Evolutionary conservation across 2,329 filamentous ascomycete species (phyloP), one percentile per base, ranked within the genome.

Genomic region (Calonectria naviculata): DNA sequence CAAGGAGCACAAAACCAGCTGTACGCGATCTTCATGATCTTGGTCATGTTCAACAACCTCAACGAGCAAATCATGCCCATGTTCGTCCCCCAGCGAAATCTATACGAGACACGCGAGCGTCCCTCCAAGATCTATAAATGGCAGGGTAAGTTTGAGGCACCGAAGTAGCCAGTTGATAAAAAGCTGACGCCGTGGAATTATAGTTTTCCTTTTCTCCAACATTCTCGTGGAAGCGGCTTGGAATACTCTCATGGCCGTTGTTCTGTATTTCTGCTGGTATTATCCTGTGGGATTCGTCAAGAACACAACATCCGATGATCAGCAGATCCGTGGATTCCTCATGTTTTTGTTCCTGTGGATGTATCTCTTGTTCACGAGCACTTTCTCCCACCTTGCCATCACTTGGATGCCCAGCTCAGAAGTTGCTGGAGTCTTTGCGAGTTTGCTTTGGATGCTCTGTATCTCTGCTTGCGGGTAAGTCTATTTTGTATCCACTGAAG

Each of bases 41-140:
- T 89, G 71, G 92, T 90, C n/a, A 89, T 93, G 78, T 94, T 94
- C 78, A 88, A 89, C 62, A 76, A 72, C 36, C 60, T 92, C 38
- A 86, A 88, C 5, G 88, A 91, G 70, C 89, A 92, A 71, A 89
- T 91, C 19, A 93, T 93, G 91, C 91, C 92, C 4, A 90, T 91
- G 75, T 93, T 93, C 74, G 88, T 93, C 52, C 89, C 89, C 0
- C 91, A 93, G 76, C 89, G 92, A 34, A 85, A 88, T 0, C 82
- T 93, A 0, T 94, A 93, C 77, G 92, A 93, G 80, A 90, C 89
- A 4, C 90, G 91, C 21, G 92, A 93, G 80, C 86, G 91, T 1
- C 91, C 92, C 0, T 91, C 89, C 17, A 91, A 92, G 78, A 87
- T 91, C 0, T 93, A 93, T 79, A 76, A 73, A n/a, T 78, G 77